Base-by-base conservation (phyloP, 2,329 filamentous ascomycete species). In the Fusarium vanettenii region DNA sequence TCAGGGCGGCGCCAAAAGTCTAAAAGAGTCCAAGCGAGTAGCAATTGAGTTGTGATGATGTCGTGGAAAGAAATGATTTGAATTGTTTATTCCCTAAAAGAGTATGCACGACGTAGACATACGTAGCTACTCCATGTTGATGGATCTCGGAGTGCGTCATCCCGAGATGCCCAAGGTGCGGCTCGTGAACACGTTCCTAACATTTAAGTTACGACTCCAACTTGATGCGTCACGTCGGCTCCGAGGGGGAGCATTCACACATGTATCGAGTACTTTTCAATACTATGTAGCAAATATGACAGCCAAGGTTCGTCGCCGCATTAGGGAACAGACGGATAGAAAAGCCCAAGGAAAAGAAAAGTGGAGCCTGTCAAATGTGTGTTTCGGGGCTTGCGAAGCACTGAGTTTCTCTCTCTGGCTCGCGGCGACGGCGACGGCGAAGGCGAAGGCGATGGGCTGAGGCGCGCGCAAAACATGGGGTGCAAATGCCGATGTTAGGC, bases 381-480 rank as follows among this genome's bases (percentile, higher is more conserved):
- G 14, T 22, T 22, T 61, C 60, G 63, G 41, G 63, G 63, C 63
- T 65, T 60, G 43, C 60, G 60, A 52, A 43, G 52, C 31, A 45
- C 37, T 52, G 31, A 37, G 60, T 50, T 69, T 39, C 18, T 35
- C 20, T 22, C 41, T 22, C 14, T 61, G 37, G 60, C 65, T 72
- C 64, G 50, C 60, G 69, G 69, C 39, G 39, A 64, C 65, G 60
- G 70, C 69, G 65, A 72, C 60, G 69, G 69, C 39, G 39, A 64
- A 60, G 60, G 70, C 69, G 65, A 72, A 20, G 52, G 70, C 70
- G 70, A 72, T 35, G 37, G 25, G 31, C 29, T 25, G 33, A 14
- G 60, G 33, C 37, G 41, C 41, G 41, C 41, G 29, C 29, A 9
- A 20, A 43, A 43, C 39, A 43, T 22, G 41, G 39, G n/a, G 41